Base-by-base conservation (phyloP, 768 basidiomycete species). In the Chalciporus piperatus region DNA sequence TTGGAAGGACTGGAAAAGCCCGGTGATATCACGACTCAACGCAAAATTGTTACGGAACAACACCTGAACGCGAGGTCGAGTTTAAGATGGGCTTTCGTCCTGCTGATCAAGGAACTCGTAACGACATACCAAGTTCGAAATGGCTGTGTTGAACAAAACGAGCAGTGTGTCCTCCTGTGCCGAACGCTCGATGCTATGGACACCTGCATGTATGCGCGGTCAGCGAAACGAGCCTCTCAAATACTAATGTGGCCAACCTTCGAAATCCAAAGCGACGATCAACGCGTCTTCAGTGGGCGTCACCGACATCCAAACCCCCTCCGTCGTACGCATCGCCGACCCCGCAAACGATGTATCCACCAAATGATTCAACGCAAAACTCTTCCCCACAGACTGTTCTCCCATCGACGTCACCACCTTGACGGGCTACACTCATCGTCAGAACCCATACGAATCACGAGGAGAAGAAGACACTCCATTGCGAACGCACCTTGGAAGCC, bases 401-500 rank as follows among this genome's bases (percentile, higher is more conserved):
- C 82, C 83, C 83, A 84, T 84, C 0, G 83, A 85, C 0, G 83
- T 82, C 1, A 84, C 82, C 3, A 84, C 84, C 55, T 74, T 78
- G 13, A 84, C 82, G 3, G 81, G 82, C 80, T 84, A 37, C 44
- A 33, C n/a, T 16, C 16, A 6, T 37, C 35, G 35, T 37, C 35
- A 37, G 35, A n/a, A n/a, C 16, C 10, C 33, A 9, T 10, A n/a
- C 33, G n/a, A 16, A 35, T 35, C 13, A 16, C 2, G 8, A 35
- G 33, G 6, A 35, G n/a, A 10, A n/a, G 16, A 16, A 37, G 6
- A n/a, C 35, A n/a, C n/a, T n/a, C n/a, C n/a, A n/a, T n/a, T n/a
- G 35, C 7, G 6, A 2, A 44, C 65, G 6, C 41, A 76, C 82
- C 74, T 79, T 84, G 17, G 70, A 69, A 0, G 79, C 77, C 77